Evolutionary conservation across 306 rosid species (phyloP).

Genomic region (Cicer judaicum): DNA sequence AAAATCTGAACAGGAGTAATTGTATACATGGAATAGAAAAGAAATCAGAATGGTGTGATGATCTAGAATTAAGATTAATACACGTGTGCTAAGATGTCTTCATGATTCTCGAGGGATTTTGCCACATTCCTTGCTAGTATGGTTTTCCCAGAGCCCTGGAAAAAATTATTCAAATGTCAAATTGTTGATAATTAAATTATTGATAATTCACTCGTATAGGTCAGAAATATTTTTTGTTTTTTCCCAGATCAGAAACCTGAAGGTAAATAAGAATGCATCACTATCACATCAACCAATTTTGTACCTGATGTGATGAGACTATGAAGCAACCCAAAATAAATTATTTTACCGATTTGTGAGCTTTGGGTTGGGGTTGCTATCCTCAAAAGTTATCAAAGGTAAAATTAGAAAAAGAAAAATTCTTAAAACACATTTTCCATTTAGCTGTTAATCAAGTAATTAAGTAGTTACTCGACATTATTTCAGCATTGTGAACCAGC

Average conservation of each 20-base stretch:
- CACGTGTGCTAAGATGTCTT: conserved; percentile 77
- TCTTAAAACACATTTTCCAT: conserved; percentile 13
- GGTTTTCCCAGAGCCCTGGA: conserved; percentile 96
- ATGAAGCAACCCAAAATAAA: conserved; percentile 37
- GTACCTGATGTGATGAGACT: conserved; percentile 4
- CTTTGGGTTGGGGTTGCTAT: conserved; percentile 13
- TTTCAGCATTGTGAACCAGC: conserved; percentile 10
- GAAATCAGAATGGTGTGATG: conserved; percentile 25
- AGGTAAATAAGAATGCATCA: conserved; percentile 35
- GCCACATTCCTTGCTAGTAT: conserved; percentile 78
- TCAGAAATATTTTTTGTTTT: neutral
- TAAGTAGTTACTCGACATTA: conserved; percentile 20
- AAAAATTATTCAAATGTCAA: conserved; percentile 38
- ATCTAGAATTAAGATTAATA: conserved; percentile 52
- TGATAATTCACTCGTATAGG: conserved; percentile 26
- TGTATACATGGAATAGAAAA: conserved; percentile 10
- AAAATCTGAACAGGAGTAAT: conserved; percentile 33
- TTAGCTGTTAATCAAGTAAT: conserved; percentile 18
- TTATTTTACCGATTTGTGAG: neutral
- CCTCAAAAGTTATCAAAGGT: conserved; percentile 15
- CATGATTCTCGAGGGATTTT: conserved; percentile 64
- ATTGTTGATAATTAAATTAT: conserved; percentile 5
- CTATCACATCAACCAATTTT: conserved; percentile 24
- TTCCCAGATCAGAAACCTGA: conserved; percentile 31
- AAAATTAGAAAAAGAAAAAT: conserved; percentile 4